Evolutionary conservation across 2,329 filamentous ascomycete genomes (phyloP).

Genomic region (Shiraia sp.): DNA sequence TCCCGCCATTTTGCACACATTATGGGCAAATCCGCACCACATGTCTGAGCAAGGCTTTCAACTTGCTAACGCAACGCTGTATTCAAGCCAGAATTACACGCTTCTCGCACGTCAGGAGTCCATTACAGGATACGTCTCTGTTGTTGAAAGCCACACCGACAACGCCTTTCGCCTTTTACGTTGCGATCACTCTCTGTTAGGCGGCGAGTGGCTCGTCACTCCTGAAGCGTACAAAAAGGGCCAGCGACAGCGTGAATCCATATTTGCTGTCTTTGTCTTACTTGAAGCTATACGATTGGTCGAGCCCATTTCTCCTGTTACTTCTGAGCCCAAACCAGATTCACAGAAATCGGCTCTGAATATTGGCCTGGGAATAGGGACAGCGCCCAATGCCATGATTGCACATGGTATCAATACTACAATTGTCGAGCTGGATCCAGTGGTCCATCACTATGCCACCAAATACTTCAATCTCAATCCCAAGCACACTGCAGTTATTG

Average conservation of each 20-base stretch:
- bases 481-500: conserved; percentile 79
- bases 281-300: conserved; percentile 88
- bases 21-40: conserved; percentile 74
- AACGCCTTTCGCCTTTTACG: conserved; percentile 79
- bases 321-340: conserved; percentile 53
- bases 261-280: conserved; percentile 96
- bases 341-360: conserved; percentile 78
- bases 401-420: conserved; percentile 89
- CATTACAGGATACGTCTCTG: conserved; percentile 87
- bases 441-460: conserved; percentile 79
- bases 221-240: conserved; percentile 43
- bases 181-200: conserved; percentile 91
- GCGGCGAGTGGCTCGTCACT: conserved; percentile 82
- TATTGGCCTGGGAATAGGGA: conserved; percentile 91
- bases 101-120: conserved; percentile 84
- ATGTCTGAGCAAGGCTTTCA: conserved; percentile 63
- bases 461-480: conserved; percentile 80
- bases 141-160: conserved; percentile 71
- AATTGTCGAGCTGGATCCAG: conserved; percentile 90
- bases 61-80: conserved; percentile 68
- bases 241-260: conserved; percentile 72
- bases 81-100: conserved; percentile 66
- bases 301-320: conserved; percentile 45
- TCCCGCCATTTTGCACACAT: conserved; percentile 73
- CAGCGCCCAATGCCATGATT: conserved; percentile 83